Conservation (phyloP, 2,329 filamentous ascomycete species). For the Aspergillus udagawae region DNA sequence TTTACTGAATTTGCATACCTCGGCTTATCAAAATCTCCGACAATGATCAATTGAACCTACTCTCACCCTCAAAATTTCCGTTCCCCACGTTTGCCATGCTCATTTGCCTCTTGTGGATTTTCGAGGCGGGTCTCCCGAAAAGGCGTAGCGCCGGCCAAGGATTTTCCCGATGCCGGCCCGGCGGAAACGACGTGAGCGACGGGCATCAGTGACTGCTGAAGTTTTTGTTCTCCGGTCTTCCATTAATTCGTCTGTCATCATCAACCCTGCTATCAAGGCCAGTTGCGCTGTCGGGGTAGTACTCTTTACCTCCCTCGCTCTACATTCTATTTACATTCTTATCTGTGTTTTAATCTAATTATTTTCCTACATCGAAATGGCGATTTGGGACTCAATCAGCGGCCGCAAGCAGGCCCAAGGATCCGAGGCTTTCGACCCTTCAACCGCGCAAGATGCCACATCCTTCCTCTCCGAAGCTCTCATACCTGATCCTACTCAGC, state of each 20-base stretch:
- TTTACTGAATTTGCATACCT: conserved; percentile 1
- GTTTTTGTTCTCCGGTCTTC: conserved; percentile 30
- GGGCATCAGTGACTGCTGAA: conserved; percentile 22
- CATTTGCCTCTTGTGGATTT: conserved; percentile 26
- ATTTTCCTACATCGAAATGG: conserved; percentile 40
- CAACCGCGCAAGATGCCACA: conserved; percentile 73
- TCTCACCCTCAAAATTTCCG: conserved; percentile 1
- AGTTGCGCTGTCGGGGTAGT: conserved; percentile 1
- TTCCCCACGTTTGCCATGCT: conserved; percentile 26
- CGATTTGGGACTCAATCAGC: conserved; percentile 59
- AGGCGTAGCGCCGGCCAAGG: conserved; percentile 23
- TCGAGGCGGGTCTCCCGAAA: conserved; percentile 22
- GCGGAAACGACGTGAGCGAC: conserved; percentile 26
- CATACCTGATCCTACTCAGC: conserved; percentile 78
- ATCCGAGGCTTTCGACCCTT: conserved; percentile 63
- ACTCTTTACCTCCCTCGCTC: conserved; percentile 8
- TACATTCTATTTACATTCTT: conserved; percentile 19
- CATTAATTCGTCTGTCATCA: conserved; percentile 8
- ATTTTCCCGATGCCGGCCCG: conserved; percentile 16
- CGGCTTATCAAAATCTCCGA: not conserved
- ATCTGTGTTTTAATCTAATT: conserved; percentile 23
- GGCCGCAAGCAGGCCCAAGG: conserved; percentile 57
- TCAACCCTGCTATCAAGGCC: conserved; percentile 4
- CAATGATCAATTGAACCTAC: not conserved
- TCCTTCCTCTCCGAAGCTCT: conserved; percentile 75